Base-by-base conservation (phyloP, 2,329 filamentous ascomycete species). In the Neofusicoccum kwambonambiense region DNA sequence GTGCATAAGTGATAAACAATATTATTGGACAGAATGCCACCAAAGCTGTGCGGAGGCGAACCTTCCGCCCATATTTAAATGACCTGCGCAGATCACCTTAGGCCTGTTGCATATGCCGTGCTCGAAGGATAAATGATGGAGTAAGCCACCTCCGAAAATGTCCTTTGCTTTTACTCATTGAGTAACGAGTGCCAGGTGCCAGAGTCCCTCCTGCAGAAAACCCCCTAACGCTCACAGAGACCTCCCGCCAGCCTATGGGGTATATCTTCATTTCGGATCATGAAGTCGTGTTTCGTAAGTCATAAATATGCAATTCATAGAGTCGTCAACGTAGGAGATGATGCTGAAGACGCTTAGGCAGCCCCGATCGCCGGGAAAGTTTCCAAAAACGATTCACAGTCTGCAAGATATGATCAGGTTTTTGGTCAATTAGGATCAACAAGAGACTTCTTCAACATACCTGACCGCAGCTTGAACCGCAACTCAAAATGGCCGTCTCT, bases 381-480 rank as follows among this genome's bases (percentile, higher is more conserved):
- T 8, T 34, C 31, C 6, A 64, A 27, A 37, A 64, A 64, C 2
- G 22, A 41, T 6, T 64, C 61, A 17, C 61, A 64, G 13, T 64
- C 61, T 64, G 31, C 35, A 19, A n/a, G 15, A n/a, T 15, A 1
- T 11, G 17, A 44, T 64, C 17, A 64, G 50, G 39, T 12, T 3
- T 9, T 17, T 12, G 27, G 27, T 35, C 35, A 17, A 22, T 17
- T n/a, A 56, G 9, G 11, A 39, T 15, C 15, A 34, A 11, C 11
- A 47, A 15, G 3, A n/a, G 31, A 27, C 1, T 3, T 2, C 6
- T 12, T 13, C 12, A 15, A 44, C 56, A 74, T 78, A 65, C 58
- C 64, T 41, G 37, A 19, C n/a, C 39, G 34, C 41, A 47, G 39
- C 31, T 27, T 58, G 57, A 66, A 66, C 1, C 62, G 35, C 13